Base-by-base conservation (phyloP, 768 basidiomycete species). In the Phylloporus arenicola region DNA sequence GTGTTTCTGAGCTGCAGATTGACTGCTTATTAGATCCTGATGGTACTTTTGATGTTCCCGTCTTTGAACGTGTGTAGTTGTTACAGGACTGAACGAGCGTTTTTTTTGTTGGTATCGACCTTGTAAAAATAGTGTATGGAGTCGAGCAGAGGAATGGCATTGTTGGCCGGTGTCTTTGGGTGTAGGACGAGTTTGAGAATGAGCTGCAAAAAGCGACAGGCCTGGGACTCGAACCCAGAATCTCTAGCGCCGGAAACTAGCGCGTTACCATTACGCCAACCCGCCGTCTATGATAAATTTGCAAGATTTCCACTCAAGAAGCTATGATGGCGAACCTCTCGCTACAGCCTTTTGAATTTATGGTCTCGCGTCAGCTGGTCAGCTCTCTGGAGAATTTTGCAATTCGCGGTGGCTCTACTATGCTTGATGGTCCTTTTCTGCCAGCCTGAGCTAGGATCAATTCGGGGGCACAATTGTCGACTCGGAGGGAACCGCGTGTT, bases 241-340 rank as follows among this genome's bases (percentile, higher is more conserved):
- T 72, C 77, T 77, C 74, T 74, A 78, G 77, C 77, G 70, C 75
- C 77, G 77, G 78, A 79, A 78, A 78, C 78, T 79, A 74, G 74
- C 77, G 75, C 77, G 78, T 77, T 79, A 74, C 78, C 78, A 79
- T 78, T 78, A 76, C 77, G 78, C 77, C 75, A 79, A 76, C 72
- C 75, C 76, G 75, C 75, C 76, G 19, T 43, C 2, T 3, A 3
- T 19, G 11, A 19, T n/a, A 19, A 6, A 2, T 1, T 19, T 5
- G 2, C n/a, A 29, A 9, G 2, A 11, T 43, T 3, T 14, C 4
- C 20, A 39, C 5, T n/a, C 16, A 34, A 34, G 7, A 34, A 31
- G 7, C 12, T 1, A 31, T 6, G 4, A 31, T 31, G 30, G 30
- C 30, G 12, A 31, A 31, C 30, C 29, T 30, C 11, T 30, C 10